Percentiles rank a stretch among this genome's conserved stretches.
Conservation (phyloP, 176 grass and related monocot species). For the Eragrostis curvula region DNA sequence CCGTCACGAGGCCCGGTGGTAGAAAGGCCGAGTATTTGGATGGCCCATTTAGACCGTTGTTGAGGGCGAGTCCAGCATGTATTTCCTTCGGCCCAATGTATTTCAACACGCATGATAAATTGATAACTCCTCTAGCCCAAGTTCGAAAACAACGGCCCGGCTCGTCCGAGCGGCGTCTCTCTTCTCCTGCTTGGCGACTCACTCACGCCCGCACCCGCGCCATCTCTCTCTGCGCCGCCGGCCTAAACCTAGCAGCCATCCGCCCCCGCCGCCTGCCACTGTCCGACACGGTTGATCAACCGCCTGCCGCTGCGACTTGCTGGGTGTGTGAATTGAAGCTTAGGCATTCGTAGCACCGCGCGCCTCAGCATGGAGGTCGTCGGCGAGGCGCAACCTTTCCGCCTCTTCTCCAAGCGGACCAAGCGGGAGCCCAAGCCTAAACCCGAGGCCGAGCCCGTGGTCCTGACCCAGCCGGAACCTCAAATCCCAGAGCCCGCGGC, state of each 20-base stretch:
- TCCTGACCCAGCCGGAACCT: background rate
- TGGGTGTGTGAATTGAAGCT: background rate
- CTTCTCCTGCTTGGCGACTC: no score
- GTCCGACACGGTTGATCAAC: background rate
- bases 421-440: slow-evolving; percentile 27
- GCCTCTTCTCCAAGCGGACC: slow-evolving; percentile 56
- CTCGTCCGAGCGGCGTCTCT: background rate
- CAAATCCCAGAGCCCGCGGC: background rate
- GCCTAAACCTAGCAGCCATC: slow-evolving; percentile 25
- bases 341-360: background rate
- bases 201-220: background rate
- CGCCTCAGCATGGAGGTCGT: slow-evolving; percentile 49
- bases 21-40: background rate
- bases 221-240: slow-evolving; percentile 28
- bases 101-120: no score
- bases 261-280: background rate
- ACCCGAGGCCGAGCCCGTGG: background rate
- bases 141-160: background rate
- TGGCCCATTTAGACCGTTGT: background rate
- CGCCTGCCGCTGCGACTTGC: background rate
- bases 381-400: slow-evolving; percentile 55
- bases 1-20: no score
- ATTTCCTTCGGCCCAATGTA: background rate
- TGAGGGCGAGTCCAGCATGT: background rate
- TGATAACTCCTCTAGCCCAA: no score